Evolutionary conservation across 192 early-diverging fungal species (phyloP).

Genomic region (Umbelopsis ramanniana): DNA sequence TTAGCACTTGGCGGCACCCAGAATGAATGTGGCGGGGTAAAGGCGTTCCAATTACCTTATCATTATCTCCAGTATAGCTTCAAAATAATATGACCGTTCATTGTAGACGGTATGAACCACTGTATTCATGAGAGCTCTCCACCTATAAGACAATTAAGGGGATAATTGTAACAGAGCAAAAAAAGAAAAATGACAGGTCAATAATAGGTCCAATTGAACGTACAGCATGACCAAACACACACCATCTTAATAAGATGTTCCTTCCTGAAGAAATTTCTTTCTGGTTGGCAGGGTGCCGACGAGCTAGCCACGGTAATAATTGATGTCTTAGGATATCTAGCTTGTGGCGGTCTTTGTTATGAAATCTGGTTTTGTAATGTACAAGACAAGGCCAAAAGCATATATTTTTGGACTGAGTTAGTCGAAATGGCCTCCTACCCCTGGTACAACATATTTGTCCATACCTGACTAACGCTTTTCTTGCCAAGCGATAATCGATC

Average conservation of each 20-base stretch:
- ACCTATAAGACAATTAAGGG: slow-evolving; percentile 31
- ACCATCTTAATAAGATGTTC: slow-evolving; percentile 9
- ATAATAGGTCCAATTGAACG: background rate
- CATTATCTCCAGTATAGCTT: slow-evolving; percentile 47
- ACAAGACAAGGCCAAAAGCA: background rate
- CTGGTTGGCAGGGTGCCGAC: background rate
- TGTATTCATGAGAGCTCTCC: slow-evolving; percentile 40
- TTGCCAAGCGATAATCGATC: slow-evolving; percentile 15
- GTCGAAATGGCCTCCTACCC: slow-evolving; percentile 14
- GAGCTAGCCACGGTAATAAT: slow-evolving; percentile 40
- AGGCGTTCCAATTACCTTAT: slow-evolving; percentile 16
- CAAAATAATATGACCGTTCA: slow-evolving; percentile 51
- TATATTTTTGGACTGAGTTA: slow-evolving; percentile 16
- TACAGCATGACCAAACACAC: background rate
- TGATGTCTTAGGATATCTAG: slow-evolving; percentile 44
- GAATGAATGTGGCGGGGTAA: background rate
- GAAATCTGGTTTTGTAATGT: slow-evolving; percentile 30
- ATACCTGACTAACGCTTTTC: slow-evolving; percentile 17
- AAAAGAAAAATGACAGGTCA: no score
- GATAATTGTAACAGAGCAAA: background rate
- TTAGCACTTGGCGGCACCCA: background rate
- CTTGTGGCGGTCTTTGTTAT: slow-evolving; percentile 45
- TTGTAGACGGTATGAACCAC: slow-evolving; percentile 43
- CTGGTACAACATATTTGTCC: slow-evolving; percentile 5
- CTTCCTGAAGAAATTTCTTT: background rate